Evolutionary conservation across 169 alveolate species (phyloP), one percentile per base, ranked within the genome.

Genomic region (Miamiensis avidus): DNA sequence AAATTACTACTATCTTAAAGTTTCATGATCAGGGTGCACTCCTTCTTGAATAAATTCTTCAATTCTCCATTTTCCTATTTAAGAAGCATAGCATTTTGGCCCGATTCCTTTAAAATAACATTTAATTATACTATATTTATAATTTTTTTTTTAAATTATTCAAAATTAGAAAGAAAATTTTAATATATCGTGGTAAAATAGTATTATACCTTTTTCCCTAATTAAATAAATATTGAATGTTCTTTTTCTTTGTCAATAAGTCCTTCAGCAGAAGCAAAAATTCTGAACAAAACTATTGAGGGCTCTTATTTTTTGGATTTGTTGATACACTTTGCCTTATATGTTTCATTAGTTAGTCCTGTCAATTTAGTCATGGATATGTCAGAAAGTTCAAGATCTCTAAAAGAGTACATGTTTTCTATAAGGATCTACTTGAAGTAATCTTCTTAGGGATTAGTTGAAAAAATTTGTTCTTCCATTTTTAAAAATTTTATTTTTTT

Each of bases 261-360:
- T 29, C 84, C 84, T 65, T 79, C 84, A 30, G 73, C 84, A n/a
- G 33, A 29, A 65, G 76, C 84, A 64, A 79, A 79, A 49, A 79
- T 65, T 34, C 84, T 65, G 25, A 49, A 34, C n/a, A 79, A 34
- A 33, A 65, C 83, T 4, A 33, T n/a, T 27, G 32, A 33, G 6
- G 28, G 30, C 28, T 65, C 16, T 0, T 28, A 16, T n/a, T 31
- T 34, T 20, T 34, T 29, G 4, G 0, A 34, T 11, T 65, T 34
- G 25, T 49, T 30, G 26, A n/a, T 79, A 29, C 64, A 29, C 0
- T 15, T 49, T 11, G 75, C 84, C 26, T 72, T 69, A 29, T 49
- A 79, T n/a, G 84, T 79, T n/a, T 33, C 74, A 65, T 79, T 79
- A 0, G 84, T 79, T 72, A 79, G 64, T 16, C 84, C 84, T 28